Base-by-base conservation (phyloP, 805 yeast species). In the Candida silvicultrix region DNA sequence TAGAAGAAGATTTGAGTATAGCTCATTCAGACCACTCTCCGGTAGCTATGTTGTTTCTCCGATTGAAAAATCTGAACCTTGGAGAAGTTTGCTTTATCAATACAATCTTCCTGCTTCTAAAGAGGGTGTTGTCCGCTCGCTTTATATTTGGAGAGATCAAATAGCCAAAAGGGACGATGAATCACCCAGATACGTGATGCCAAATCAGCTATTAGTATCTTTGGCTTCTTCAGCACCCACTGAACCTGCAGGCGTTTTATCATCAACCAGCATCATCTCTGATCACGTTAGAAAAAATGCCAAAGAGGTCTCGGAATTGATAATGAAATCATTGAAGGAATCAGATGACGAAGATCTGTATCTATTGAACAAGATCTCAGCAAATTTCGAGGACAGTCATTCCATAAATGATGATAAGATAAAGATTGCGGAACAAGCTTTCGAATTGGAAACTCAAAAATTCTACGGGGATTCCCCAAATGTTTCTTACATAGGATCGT, bases 61-160 rank as follows among this genome's bases (percentile, higher is more conserved):
- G 7, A 65, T 75, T 32, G 80, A 75, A 43, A 77, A 72, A 35
- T 64, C 62, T 32, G 85, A 81, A 42, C 92, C 95, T 8, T 89
- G 89, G 88, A 64, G 67, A 40, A 65, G 74, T 19, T 52, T 89
- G 40, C 71, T 85, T 58, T 64, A 67, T 40, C 87, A 84, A 54
- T 85, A 81, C 62, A 83, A 82, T 48, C 69, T 92, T 4, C 78
- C 83, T 1, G 49, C 61, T 1, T 67, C 75, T 23, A 79, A 74
- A 48, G 74, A 75, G 43, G 75, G 74, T 0, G 60, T 89, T 7
- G 72, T 87, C 16, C 78, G 73, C 49, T 78, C 67, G 0, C 67
- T 94, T 18, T 87, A 77, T 55, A 71, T 77, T 38, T 94, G 97
- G 97, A 77, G 99, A 63, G 98, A 94, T 61, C 43, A 49, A 1